Base-by-base conservation (phyloP, 306 rosid species). In the Dicorynia guianensis region DNA sequence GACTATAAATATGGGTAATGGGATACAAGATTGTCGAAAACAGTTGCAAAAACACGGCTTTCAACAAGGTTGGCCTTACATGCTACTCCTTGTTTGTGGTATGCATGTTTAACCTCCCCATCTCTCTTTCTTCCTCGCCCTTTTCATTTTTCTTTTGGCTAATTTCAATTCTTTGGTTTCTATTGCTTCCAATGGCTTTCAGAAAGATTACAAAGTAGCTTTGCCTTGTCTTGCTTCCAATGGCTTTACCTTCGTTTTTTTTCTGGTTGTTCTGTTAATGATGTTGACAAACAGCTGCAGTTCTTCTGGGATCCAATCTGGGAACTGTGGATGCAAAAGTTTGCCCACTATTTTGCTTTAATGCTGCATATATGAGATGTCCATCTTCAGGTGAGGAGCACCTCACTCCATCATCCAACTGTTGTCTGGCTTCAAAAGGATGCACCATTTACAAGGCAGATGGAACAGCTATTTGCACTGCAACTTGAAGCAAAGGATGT, bases 281-380 rank as follows among this genome's bases (percentile, higher is more conserved):
- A 58, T 46, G 1, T 68, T 7, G 30, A 53, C 25, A 53, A 53
- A 7, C 43, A 80, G 84, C 81, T 69, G 56, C 58, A 5, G 46
- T 75, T 60, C 47, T 81, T 53, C 34, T 78, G 34, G 72, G 54
- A 52, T 47, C 55, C 4, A 44, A 53, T 36, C 0, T 56, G 34
- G 63, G 36, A 49, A 14, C 0, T 9, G 80, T 34, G 17, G 70
- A 56, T 17, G 83, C 54, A 5, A 79, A 72, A 58, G 0, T 61
- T 17, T 83, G 90, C 54, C 69, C 75, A 6, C 50, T 0, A 5
- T 11, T 53, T 33, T 83, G 81, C 59, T 19, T n/a, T 11, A 63
- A 42, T 17, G 76, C 77, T 10, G 63, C 64, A 14, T 83, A 86
- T 71, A 86, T 83, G 90, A 86, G 78, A 12, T 86, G 90, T 48